Conservation (phyloP, 2,329 filamentous ascomycete species). For the Cryphonectria naterciae region DNA sequence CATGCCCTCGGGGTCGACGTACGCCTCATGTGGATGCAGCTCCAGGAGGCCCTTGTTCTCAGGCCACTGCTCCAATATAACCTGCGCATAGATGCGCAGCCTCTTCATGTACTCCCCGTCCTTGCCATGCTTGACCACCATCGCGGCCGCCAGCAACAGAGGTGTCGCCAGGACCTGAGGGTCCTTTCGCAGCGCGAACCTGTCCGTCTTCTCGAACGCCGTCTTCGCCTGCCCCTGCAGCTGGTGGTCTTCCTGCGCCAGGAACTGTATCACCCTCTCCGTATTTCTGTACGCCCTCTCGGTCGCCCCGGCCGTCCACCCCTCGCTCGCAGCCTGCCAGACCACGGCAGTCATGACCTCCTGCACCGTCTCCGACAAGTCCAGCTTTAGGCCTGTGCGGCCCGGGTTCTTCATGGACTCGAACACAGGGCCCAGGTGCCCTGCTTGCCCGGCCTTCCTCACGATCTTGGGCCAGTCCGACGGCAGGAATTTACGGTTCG, state of each 20-base stretch:
- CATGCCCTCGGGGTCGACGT: conserved; percentile 35
- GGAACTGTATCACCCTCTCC: conserved; percentile 53
- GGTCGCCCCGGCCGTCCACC: conserved; percentile 42
- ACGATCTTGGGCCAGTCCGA: conserved; percentile 45
- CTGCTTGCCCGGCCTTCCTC: conserved; percentile 45
- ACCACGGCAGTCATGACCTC: conserved; percentile 45
- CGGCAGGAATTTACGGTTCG: conserved; percentile 43
- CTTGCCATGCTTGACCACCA: conserved; percentile 41
- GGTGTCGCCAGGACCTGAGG: conserved; percentile 48
- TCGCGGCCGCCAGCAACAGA: conserved; percentile 49
- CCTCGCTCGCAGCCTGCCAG: conserved; percentile 46
- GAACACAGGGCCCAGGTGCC: conserved; percentile 51
- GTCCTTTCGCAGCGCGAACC: conserved; percentile 44
- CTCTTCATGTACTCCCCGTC: conserved; percentile 39
- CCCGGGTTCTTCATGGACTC: conserved; percentile 53
- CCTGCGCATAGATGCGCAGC: conserved; percentile 43
- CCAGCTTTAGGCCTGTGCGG: conserved; percentile 51
- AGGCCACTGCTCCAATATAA: conserved; percentile 48
- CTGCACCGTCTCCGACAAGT: conserved; percentile 46
- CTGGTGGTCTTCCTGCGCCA: conserved; percentile 49
- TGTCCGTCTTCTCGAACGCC: conserved; percentile 23
- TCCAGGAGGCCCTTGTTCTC: conserved; percentile 41
- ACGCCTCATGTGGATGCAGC: conserved; percentile 42
- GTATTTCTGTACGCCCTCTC: conserved; percentile 50
- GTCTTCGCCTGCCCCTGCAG: conserved; percentile 28